Conservation (phyloP, 257 asterid species). For the Solanum lycopersicoides region DNA sequence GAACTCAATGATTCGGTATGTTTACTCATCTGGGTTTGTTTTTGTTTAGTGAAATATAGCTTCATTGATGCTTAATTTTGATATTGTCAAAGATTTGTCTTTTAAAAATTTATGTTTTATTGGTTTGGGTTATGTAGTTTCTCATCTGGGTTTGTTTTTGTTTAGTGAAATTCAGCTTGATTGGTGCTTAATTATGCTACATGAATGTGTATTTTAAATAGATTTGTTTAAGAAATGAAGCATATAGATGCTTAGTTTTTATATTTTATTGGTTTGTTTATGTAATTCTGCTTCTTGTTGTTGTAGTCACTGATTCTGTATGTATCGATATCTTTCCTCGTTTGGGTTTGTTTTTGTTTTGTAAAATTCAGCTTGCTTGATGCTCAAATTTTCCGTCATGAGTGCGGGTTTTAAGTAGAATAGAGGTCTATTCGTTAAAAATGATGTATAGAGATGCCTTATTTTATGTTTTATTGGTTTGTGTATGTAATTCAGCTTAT, state of each 20-base stretch:
- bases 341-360: background rate
- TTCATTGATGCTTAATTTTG: background rate
- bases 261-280: background rate
- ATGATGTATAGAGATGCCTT: background rate
- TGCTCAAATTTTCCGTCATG: background rate
- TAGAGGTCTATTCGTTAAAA: background rate
- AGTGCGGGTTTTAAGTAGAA: background rate
- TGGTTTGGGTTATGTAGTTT: background rate
- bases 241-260: too few species aligned
- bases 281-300: background rate
- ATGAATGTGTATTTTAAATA: too few species aligned
- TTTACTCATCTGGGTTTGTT: background rate
- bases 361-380: background rate
- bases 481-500: background rate
- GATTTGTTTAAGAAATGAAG: too few species aligned
- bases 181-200: too few species aligned
- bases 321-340: background rate
- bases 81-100: too few species aligned
- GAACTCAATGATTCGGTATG: conserved; percentile 32
- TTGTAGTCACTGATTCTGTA: background rate
- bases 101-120: background rate
- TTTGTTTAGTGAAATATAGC: background rate
- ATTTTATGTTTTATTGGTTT: background rate
- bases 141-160: too few species aligned
- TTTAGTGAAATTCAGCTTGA: too few species aligned